phyloP scores from a whole-genome alignment of 192 early-diverging fungal genomes.

The Phlyctochytrium arcticum region DNA sequence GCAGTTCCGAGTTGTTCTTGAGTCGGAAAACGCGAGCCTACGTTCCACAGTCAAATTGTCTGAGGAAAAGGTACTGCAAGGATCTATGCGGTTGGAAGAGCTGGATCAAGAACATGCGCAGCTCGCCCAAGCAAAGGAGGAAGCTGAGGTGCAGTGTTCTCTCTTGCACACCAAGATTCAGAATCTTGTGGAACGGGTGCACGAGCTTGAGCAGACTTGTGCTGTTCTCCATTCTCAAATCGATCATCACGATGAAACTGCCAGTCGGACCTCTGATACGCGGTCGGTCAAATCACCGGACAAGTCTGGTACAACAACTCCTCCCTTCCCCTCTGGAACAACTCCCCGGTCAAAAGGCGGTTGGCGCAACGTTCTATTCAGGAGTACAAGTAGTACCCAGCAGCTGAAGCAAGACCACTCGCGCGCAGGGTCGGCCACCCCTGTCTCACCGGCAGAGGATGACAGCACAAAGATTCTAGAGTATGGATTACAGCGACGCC shows the following conservation, averaged over 20 bases:
- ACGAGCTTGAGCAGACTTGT: constrained; percentile 27
- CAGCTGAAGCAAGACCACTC: constrained; percentile 1
- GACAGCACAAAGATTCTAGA: constrained; percentile 6
- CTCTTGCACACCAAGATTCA: constrained; percentile 4
- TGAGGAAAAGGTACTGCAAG: not conserved
- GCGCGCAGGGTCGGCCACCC: not conserved
- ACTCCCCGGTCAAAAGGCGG: constrained; percentile 11
- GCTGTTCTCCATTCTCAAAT: constrained; percentile 19
- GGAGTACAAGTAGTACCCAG: constrained; percentile 15
- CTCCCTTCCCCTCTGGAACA: too few species aligned
- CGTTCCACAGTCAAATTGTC: not conserved
- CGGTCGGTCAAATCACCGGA: constrained; percentile 11
- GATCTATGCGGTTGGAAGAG: not conserved
- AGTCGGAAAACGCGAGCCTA: not conserved
- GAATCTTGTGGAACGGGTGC: constrained; percentile 31
- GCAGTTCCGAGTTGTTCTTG: not conserved
- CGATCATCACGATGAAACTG: constrained; percentile 7
- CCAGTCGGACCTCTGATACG: constrained; percentile 1
- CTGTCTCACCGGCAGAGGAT: not conserved
- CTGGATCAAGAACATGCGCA: not conserved
- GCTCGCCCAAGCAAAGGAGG: not conserved
- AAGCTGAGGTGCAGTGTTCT: constrained; percentile 6
- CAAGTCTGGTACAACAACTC: not conserved
- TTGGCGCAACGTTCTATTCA: constrained; percentile 18
- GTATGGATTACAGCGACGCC: not conserved